phyloP scores from a whole-genome alignment of 805 yeast genomes.

The Hyphopichia homilentoma region DNA sequence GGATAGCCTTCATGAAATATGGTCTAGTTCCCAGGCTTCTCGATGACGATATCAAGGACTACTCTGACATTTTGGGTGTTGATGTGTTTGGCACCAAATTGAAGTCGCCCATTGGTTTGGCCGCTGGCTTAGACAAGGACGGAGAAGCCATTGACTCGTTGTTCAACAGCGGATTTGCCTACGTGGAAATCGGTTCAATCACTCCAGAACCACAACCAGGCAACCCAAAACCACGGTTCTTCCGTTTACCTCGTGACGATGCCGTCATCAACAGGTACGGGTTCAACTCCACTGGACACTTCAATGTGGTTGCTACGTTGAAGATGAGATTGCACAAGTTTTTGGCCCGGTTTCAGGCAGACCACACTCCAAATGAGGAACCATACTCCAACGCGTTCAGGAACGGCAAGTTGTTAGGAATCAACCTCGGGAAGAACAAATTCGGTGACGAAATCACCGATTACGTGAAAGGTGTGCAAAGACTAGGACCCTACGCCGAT shows the following conservation, averaged over 20 bases:
- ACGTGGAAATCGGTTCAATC: conserved; percentile 89
- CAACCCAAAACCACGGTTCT: conserved; percentile 89
- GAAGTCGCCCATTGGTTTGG: conserved; percentile 82
- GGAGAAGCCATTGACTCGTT: conserved; percentile 87
- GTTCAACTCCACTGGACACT: conserved; percentile 88
- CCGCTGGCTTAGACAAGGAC: conserved; percentile 94
- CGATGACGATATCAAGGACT: conserved; percentile 46
- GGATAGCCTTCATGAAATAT: conserved; percentile 63
- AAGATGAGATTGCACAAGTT: conserved; percentile 55
- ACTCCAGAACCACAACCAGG: conserved; percentile 95
- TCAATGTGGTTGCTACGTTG: conserved; percentile 64
- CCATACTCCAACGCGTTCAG: conserved; percentile 49
- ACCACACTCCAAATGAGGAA: conserved; percentile 10
- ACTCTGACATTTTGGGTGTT: conserved; percentile 45
- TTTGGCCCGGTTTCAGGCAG: conserved; percentile 13
- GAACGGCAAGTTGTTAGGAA: conserved; percentile 64
- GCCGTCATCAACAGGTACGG: conserved; percentile 96
- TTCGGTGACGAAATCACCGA: conserved; percentile 87
- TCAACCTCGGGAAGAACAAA: conserved; percentile 91
- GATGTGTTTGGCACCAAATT: conserved; percentile 64
- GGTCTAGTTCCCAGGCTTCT: conserved; percentile 64
- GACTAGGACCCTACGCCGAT: conserved; percentile 82
- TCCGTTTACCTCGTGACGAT: conserved; percentile 76
- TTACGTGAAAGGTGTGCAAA: conserved; percentile 77
- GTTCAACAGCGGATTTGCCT: conserved; percentile 75